Conservation (phyloP, 1,284 basidiomycete genomes). For the Psilocybe mexicana region DNA sequence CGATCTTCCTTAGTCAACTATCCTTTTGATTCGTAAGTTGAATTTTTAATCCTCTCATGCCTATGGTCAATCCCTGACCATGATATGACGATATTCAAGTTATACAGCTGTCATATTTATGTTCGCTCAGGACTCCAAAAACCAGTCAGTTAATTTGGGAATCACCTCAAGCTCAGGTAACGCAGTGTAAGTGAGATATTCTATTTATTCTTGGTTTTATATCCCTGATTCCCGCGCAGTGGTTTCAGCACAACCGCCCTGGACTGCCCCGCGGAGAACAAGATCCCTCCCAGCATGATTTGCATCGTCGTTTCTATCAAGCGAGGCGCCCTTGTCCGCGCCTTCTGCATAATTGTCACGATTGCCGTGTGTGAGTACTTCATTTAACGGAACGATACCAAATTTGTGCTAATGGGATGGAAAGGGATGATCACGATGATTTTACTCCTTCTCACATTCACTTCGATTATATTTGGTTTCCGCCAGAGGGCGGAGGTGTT, state of each 20-base stretch:
- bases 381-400: not conserved
- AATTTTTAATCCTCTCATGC: not conserved
- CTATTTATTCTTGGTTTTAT: not conserved
- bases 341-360: not conserved
- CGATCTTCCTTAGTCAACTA: not conserved
- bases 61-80: not conserved
- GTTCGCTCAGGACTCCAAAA: not conserved
- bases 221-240: too few species aligned
- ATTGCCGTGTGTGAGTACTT: not conserved
- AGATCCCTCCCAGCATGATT: not conserved
- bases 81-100: not conserved
- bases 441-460: not conserved
- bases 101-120: not conserved
- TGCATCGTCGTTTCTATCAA: not conserved
- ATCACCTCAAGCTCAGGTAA: not conserved
- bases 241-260: not conserved
- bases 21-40: not conserved
- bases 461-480: not conserved
- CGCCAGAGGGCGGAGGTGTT: not conserved
- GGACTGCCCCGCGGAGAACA: not conserved
- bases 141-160: not conserved
- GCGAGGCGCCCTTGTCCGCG: not conserved
- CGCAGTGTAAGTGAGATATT: not conserved
- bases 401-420: not conserved
- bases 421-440: not conserved